phyloP scores from a whole-genome alignment of 495 filamentous ascomycete species.

The Penicillium canariense region DNA sequence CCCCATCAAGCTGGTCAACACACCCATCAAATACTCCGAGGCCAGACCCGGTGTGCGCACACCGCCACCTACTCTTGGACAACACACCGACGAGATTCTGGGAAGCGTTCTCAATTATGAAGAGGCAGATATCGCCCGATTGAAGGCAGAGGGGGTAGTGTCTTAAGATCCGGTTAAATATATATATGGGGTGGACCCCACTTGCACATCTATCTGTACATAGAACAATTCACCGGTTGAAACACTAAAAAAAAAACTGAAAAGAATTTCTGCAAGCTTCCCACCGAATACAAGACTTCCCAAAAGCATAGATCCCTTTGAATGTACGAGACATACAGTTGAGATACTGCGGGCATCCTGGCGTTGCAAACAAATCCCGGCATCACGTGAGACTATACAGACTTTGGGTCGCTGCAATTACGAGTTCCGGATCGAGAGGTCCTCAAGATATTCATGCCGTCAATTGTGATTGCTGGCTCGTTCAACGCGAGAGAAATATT shows the following conservation, averaged over 20 bases:
- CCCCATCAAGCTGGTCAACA: conserved; percentile 84
- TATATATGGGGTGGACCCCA: background rate
- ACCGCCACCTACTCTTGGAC: conserved; percentile 80
- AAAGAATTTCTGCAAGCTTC: too few species aligned
- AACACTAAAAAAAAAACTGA: background rate
- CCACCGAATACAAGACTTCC: background rate
- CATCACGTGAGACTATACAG: conserved; percentile 37
- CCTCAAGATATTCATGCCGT: background rate
- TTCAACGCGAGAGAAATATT: background rate
- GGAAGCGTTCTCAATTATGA: conserved; percentile 62
- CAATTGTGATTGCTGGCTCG: background rate
- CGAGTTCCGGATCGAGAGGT: background rate
- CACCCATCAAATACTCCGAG: conserved; percentile 93
- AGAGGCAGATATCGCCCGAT: conserved; percentile 55
- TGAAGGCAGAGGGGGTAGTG: conserved; percentile 69
- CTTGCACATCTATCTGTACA: background rate
- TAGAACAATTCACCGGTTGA: background rate
- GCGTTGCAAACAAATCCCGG: background rate
- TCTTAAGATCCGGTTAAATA: conserved; percentile 22
- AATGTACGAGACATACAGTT: background rate
- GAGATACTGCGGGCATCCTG: too few species aligned
- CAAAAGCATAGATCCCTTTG: background rate
- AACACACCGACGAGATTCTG: conserved; percentile 90
- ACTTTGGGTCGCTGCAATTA: conserved; percentile 22
- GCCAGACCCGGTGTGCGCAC: conserved; percentile 72